These are phyloP conservation scores for Beauveria sp. DNA, from an alignment of 2,329 filamentous ascomycete genomes.

Conservation along the genomic window DNA sequence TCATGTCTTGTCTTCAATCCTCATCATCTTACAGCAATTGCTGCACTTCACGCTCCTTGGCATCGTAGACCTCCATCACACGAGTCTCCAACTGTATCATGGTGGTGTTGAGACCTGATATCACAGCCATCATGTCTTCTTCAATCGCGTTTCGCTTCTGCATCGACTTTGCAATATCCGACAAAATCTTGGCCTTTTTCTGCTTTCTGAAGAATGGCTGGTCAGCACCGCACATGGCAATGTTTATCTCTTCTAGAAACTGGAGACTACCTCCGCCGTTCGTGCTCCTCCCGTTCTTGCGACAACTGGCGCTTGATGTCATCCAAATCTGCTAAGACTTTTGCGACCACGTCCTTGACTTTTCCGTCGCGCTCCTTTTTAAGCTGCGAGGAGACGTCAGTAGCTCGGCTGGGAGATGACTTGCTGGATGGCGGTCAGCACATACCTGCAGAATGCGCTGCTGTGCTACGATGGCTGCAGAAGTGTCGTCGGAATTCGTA, in stretches of 20 bases:
- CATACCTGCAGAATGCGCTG: slow-evolving; percentile 21
- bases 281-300: slow-evolving; percentile 18
- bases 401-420: too few species aligned
- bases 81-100: slow-evolving; percentile 21
- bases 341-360: slow-evolving; percentile 17
- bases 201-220: background rate
- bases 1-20: background rate
- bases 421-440: background rate
- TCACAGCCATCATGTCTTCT: background rate
- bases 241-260: background rate
- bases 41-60: slow-evolving; percentile 20
- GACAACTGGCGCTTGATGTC: slow-evolving; percentile 18
- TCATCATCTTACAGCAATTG: background rate
- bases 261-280: slow-evolving; percentile 17
- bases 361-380: slow-evolving; percentile 23
- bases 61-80: slow-evolving; percentile 23
- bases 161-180: background rate
- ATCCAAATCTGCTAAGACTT: slow-evolving; percentile 19
- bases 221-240: background rate
- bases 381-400: slow-evolving; percentile 18
- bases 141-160: background rate
- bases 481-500: background rate
- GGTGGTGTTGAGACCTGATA: slow-evolving; percentile 13
- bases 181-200: background rate
- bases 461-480: slow-evolving; percentile 20